These are phyloP conservation scores for Calonectria honghensis DNA, from an alignment of 2,329 filamentous ascomycete genomes.

Conservation along the genomic window DNA sequence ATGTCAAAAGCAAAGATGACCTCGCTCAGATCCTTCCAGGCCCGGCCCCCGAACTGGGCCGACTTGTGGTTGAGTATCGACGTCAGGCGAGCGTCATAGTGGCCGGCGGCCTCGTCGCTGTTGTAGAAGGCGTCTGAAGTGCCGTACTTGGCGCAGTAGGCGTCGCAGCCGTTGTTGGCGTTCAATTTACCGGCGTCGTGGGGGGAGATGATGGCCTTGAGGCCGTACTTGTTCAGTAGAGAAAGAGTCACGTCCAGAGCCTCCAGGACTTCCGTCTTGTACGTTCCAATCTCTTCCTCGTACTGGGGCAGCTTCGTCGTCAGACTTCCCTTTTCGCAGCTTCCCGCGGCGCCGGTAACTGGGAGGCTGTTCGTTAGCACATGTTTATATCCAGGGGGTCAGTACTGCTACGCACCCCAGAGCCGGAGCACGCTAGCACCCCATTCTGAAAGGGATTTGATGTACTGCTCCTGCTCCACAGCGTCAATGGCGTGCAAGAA, in stretches of 20 bases:
- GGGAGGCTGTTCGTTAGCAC: background rate
- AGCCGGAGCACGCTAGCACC: constrained; percentile 8
- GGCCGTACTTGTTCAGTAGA: background rate
- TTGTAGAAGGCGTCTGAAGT: constrained; percentile 12
- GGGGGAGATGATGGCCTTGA: constrained; percentile 7
- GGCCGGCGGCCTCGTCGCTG: constrained; percentile 2
- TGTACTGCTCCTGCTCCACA: constrained; percentile 14
- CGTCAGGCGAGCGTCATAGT: constrained; percentile 14
- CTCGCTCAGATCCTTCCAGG: constrained; percentile 14
- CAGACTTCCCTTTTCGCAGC: constrained; percentile 16
- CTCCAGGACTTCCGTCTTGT: constrained; percentile 6
- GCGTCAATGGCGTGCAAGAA: constrained; percentile 1
- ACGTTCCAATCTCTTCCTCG: constrained; percentile 5
- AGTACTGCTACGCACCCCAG: background rate
- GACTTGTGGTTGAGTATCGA: constrained; percentile 18
- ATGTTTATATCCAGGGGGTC: background rate
- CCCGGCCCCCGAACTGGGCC: background rate
- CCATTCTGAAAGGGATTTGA: constrained; percentile 7
- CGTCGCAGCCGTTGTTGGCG: constrained; percentile 19
- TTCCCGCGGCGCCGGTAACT: constrained; percentile 14
- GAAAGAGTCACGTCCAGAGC: constrained; percentile 2
- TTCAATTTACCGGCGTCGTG: constrained; percentile 11
- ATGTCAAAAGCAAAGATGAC: constrained; percentile 10
- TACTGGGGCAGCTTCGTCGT: constrained; percentile 14
- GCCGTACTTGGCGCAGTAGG: constrained; percentile 18